phyloP scores from a whole-genome alignment of 2,329 filamentous ascomycete genomes.

The Fusarium circinatum region DNA sequence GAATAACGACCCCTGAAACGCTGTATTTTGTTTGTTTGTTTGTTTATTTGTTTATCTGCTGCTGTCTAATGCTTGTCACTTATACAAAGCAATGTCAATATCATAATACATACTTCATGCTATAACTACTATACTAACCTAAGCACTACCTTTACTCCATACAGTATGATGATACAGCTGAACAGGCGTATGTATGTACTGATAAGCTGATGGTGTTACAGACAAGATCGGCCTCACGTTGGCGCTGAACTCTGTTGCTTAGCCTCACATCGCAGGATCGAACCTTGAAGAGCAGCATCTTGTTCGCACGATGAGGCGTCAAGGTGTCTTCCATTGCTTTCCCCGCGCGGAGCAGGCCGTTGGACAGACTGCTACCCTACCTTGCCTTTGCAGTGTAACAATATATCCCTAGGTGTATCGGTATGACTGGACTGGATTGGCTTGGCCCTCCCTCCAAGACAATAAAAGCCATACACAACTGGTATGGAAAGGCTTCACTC shows the following conservation, averaged over 20 bases:
- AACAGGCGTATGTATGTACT: neutral
- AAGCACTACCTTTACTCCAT: neutral
- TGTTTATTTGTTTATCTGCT: conserved; percentile 7
- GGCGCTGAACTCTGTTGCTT: conserved; percentile 39
- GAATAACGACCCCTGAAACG: neutral
- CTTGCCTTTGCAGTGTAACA: neutral
- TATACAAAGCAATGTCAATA: conserved; percentile 4
- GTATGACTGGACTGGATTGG: neutral
- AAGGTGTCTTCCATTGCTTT: conserved; percentile 11
- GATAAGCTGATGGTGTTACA: conserved; percentile 8
- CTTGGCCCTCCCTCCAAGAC: conserved; percentile 11
- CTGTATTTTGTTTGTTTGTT: neutral
- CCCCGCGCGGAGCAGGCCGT: conserved; percentile 30
- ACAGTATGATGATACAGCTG: neutral
- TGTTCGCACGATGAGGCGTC: conserved; percentile 8
- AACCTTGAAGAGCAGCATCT: conserved; percentile 32
- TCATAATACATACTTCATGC: neutral
- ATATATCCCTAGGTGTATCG: neutral
- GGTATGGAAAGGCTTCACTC: conserved; percentile 13
- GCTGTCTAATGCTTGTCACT: neutral
- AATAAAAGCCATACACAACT: neutral
- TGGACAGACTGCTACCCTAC: neutral
- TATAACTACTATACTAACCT: neutral
- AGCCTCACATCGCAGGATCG: conserved; percentile 30
- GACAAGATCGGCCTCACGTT: conserved; percentile 16